phyloP scores from a whole-genome alignment of 805 yeast genomes.

The Dipodascopsis tothii region DNA sequence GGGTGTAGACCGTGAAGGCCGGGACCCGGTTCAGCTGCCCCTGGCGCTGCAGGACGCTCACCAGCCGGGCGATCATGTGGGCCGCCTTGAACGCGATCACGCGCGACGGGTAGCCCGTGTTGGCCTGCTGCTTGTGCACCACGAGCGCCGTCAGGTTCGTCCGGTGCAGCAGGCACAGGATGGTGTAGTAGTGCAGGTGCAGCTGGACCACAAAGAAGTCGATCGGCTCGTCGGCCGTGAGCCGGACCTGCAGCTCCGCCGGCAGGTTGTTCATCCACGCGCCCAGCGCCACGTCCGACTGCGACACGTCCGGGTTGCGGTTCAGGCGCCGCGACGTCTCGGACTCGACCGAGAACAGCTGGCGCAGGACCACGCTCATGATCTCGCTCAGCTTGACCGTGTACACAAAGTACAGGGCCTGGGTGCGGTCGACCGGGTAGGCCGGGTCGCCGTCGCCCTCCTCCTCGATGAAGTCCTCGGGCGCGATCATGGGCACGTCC shows the following conservation, averaged over 20 bases:
- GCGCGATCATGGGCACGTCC: conserved; percentile 63
- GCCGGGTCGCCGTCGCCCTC: conserved; percentile 38
- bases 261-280: conserved; percentile 68
- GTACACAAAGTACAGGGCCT: conserved; percentile 54
- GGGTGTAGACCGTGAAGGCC: conserved; percentile 50
- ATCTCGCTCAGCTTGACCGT: conserved; percentile 61
- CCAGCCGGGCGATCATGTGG: conserved; percentile 59
- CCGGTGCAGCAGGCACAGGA: conserved; percentile 64
- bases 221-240: conserved; percentile 47
- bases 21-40: conserved; percentile 48
- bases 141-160: conserved; percentile 46
- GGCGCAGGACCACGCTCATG: conserved; percentile 58
- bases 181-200: conserved; percentile 63
- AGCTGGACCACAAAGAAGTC: conserved; percentile 51
- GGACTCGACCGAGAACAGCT: conserved; percentile 64
- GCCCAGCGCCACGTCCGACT: conserved; percentile 70
- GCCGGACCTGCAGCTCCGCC: conserved; percentile 51
- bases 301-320: conserved; percentile 45
- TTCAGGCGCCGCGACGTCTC: conserved; percentile 40
- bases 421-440: conserved; percentile 42
- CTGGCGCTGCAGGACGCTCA: conserved; percentile 46
- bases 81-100: conserved; percentile 79
- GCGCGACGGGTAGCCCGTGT: conserved; percentile 56
- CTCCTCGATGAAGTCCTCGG: conserved; percentile 57
- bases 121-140: conserved; percentile 14